Base-by-base conservation (phyloP, 2,329 filamentous ascomycete genomes). In the Aspergillus latus region DNA sequence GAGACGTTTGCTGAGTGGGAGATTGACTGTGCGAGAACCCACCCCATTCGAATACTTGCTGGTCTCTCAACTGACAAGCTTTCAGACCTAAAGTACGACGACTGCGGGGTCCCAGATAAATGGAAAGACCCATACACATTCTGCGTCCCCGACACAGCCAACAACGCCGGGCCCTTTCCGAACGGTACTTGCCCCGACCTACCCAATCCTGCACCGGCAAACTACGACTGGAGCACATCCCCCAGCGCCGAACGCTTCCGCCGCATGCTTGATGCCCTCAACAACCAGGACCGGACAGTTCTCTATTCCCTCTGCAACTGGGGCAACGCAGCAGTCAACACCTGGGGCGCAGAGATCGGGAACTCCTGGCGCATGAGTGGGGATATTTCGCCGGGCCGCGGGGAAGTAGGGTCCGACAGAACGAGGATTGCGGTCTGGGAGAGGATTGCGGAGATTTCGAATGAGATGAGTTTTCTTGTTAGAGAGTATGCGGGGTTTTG, bases 1-100 rank as follows among this genome's bases (percentile, higher is more conserved):
- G 68, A 78, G 42, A 80, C 81, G 0, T 86, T 82, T 64, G 80
- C 81, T 1, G 73, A 76, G 15, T 86, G 83, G 83, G 82, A 80
- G 2, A 76, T 86, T 54, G 83, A 85, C 64, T 85, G 69, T 72
- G 64, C 43, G 21, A 21, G 21, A 21, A 21, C 7, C 30, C 30
- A 34, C 30, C 30, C 30, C 30, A 34, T 34, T 34, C 30, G 10
- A 7, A 34, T 34, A 34, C 30, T 11, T 43, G 2, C 9, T 3
- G 21, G 21, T 21, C 21, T 15, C 32, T 29, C 9, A 42, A n/a
- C 45, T 32, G 6, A 32, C 15, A 16, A 4, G 2, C 13, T 3
- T 7, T 4, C 29, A 77, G 78, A 84, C 56, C 68, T 83, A 11
- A 84, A 84, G 68, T 84, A 83, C 62, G 83, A 85, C 64, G 84